phyloP scores from a whole-genome alignment of 148 eudicot genomes.

The Vaccinium vitisidaea region DNA sequence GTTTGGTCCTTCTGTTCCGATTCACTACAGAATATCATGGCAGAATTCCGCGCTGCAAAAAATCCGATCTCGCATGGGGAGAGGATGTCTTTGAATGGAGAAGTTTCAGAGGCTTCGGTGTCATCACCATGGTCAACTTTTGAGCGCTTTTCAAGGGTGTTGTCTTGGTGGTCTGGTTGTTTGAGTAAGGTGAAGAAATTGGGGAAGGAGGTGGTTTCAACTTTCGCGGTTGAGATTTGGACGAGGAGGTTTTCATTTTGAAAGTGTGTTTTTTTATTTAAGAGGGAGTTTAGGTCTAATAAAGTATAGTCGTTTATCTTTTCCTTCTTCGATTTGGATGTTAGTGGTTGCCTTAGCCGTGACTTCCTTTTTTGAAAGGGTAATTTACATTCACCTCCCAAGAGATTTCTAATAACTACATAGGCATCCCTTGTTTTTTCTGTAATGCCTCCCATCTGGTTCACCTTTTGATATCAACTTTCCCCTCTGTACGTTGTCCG shows the following conservation, averaged over 20 bases:
- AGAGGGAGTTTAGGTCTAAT: too few species aligned
- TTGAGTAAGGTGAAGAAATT: constrained; percentile 10
- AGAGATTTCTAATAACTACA: too few species aligned
- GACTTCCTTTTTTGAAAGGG: too few species aligned
- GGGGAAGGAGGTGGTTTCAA: constrained; percentile 13
- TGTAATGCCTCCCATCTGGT: too few species aligned
- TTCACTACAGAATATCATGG: not conserved
- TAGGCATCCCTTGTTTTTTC: too few species aligned
- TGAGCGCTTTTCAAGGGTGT: constrained; percentile 6
- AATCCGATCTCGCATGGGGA: not conserved
- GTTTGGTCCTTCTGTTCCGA: not conserved
- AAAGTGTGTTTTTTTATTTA: too few species aligned
- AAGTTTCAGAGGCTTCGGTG: not conserved
- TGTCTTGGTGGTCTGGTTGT: not conserved
- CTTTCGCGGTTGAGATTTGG: constrained; percentile 16
- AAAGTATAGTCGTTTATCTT: too few species aligned
- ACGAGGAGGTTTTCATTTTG: constrained; percentile 41
- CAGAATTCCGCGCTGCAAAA: not conserved
- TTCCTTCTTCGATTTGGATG: too few species aligned
- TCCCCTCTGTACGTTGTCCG: too few species aligned
- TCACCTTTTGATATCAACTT: too few species aligned
- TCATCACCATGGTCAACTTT: not conserved
- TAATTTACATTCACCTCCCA: too few species aligned
- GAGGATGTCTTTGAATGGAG: constrained; percentile 19
- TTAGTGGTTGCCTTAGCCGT: too few species aligned